These are phyloP conservation scores for Phaffia rhodozyma DNA, from an alignment of 1,284 basidiomycete genomes.

Conservation along the genomic window DNA sequence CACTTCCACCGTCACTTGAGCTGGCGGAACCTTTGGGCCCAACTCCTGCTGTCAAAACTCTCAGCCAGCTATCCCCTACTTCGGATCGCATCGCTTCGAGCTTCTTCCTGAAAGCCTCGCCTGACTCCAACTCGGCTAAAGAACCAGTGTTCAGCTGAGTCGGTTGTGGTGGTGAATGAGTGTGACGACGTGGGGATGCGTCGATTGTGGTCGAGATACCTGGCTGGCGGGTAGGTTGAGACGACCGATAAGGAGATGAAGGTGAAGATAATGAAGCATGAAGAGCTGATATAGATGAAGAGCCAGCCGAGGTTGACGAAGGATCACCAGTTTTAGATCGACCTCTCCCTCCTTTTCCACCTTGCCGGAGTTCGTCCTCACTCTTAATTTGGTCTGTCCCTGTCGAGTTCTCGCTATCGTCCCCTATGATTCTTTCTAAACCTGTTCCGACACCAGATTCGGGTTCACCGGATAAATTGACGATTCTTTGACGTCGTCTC, in stretches of 20 bases:
- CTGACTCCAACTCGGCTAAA: neutral
- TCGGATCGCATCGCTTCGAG: conserved; percentile 13
- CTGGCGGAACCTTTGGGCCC: neutral
- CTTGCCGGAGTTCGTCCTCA: neutral
- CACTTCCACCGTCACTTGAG: neutral
- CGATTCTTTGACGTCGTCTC: conserved; percentile 8
- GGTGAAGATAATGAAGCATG: neutral
- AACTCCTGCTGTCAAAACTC: conserved; percentile 8
- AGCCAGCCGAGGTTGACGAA: neutral
- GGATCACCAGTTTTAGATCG: neutral
- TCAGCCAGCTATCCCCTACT: conserved; percentile 16
- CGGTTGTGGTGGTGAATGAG: neutral
- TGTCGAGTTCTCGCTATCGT: conserved; percentile 4
- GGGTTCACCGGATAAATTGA: conserved; percentile 6
- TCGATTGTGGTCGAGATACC: neutral
- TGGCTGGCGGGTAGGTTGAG: conserved; percentile 1
- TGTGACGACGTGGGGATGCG: neutral
- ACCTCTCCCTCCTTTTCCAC: neutral
- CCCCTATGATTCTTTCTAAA: neutral
- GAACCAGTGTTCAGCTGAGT: no score
- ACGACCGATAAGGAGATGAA: conserved; percentile 1
- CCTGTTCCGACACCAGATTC: no score
- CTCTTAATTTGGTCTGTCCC: neutral
- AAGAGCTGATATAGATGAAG: no score
- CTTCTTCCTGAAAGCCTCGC: conserved; percentile 11